Conservation (phyloP, 306 rosid genomes). For the Ochetophila trinervis region DNA sequence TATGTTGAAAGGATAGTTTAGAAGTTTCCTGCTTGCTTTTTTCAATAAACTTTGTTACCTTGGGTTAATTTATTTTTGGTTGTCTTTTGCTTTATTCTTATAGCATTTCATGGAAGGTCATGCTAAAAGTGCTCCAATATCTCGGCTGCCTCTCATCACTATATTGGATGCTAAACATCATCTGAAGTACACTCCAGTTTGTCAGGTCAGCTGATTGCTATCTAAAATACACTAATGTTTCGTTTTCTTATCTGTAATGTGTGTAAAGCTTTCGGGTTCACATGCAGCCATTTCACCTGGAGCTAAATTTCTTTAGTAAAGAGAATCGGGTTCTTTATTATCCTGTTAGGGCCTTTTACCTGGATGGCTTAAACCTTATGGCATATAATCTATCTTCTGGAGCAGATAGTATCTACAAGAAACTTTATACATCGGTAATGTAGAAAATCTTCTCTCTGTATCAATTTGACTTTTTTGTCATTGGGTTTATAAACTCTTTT, state of each 20-base stretch:
- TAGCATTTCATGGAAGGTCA: constrained; percentile 99
- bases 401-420: constrained; percentile 74
- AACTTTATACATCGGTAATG: constrained; percentile 82
- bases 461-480: constrained; percentile 14
- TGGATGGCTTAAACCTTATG: constrained; percentile 83
- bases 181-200: constrained; percentile 81
- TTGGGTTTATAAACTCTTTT: constrained; percentile 31
- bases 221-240: constrained; percentile 22
- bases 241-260: constrained; percentile 25
- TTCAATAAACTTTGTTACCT: constrained; percentile 1
- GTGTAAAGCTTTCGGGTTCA: constrained; percentile 30
- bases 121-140: constrained; percentile 83
- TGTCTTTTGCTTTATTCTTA: constrained; percentile 30
- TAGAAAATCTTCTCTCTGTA: constrained; percentile 18
- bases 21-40: constrained; percentile 10
- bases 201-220: constrained; percentile 49
- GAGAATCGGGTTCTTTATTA: constrained; percentile 95
- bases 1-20: constrained; percentile 2
- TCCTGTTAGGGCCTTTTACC: constrained; percentile 84
- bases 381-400: constrained; percentile 78
- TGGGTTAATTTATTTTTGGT: neutral
- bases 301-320: constrained; percentile 91
- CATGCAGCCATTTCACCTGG: constrained; percentile 90
- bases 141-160: constrained; percentile 88
- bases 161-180: constrained; percentile 76